These are phyloP conservation scores for Metschnikowia gruessii DNA, from an alignment of 805 yeast species.

Conservation along the genomic window DNA sequence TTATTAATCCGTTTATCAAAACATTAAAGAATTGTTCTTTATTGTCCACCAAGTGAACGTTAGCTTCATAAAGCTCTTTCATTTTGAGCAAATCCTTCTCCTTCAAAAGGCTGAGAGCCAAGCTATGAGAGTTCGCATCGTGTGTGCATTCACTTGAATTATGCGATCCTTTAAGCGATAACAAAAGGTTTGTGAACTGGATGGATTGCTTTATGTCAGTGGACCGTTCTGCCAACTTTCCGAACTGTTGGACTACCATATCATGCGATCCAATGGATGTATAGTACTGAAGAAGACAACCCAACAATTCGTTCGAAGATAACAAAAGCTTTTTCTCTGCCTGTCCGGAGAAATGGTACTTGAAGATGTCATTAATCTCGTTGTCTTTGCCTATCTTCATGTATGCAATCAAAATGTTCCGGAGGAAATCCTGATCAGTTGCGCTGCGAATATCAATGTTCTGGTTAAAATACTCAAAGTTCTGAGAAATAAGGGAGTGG, in stretches of 20 bases:
- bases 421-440: constrained; percentile 8
- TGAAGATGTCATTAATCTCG: constrained; percentile 21
- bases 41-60: constrained; percentile 14
- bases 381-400: constrained; percentile 15
- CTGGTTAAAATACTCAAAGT: constrained; percentile 5
- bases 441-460: constrained; percentile 5
- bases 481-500: constrained; percentile 1
- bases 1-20: constrained; percentile 15
- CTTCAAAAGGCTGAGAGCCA: constrained; percentile 14
- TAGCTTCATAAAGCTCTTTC: constrained; percentile 14
- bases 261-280: constrained; percentile 19
- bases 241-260: constrained; percentile 21
- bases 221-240: constrained; percentile 14
- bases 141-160: neutral
- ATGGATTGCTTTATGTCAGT: constrained; percentile 17
- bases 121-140: neutral
- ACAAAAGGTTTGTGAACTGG: constrained; percentile 23
- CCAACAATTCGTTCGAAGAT: constrained; percentile 20
- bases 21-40: constrained; percentile 12
- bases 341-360: constrained; percentile 13
- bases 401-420: constrained; percentile 14
- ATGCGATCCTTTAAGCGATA: constrained; percentile 16
- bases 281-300: constrained; percentile 26
- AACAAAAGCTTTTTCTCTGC: constrained; percentile 16
- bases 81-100: constrained; percentile 15